Evolutionary conservation across 441 rosid genomes (phyloP), one percentile per base, ranked within the genome.

Genomic region (Populus hybrid): DNA sequence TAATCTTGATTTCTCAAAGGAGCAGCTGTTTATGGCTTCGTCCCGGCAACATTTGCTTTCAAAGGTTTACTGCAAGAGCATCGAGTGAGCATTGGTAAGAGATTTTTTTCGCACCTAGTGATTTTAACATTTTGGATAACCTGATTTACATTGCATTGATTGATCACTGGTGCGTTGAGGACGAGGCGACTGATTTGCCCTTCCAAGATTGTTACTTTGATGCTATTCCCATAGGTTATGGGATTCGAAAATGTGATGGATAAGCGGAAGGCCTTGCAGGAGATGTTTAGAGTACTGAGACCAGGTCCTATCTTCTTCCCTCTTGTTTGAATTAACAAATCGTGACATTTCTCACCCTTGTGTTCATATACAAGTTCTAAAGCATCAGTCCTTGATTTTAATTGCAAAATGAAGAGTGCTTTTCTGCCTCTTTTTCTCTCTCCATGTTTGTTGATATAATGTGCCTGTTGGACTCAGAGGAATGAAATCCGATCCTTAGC

Each of bases 151-250:
- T 77, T 64, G 73, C 40, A 34, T 85, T 65, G 59, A 72, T 75
- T 79, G 7, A 67, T 76, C 2, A 28, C 74, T 92, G 98, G 83
- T 94, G 95, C 97, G 81, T 90, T 72, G 92, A 90, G 88, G 98
- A 95, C 61, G 93, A 94, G 81, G 97, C 91, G 14, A 86, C 90
- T 35, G 85, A 89, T 79, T 85, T 95, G 85, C 95, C 95, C 3
- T 92, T 89, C 85, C 77, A 87, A 71, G 91, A 91, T 79, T 79
- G 89, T 81, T 71, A 70, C 75, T 94, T 94, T 74, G 92, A 92
- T 82, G 97, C 93, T 34, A 87, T 94, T 61, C 91, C 97, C 3
- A 87, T 95, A 89, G 97, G 98, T 75, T 95, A 91, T 82, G 98
- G 97, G 72, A 85, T 95, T 9, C 79, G 97, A 10, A 65, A 92